These are phyloP conservation scores for Scleroderma citrinum DNA, from an alignment of 768 basidiomycete genomes.

Conservation along the genomic window DNA sequence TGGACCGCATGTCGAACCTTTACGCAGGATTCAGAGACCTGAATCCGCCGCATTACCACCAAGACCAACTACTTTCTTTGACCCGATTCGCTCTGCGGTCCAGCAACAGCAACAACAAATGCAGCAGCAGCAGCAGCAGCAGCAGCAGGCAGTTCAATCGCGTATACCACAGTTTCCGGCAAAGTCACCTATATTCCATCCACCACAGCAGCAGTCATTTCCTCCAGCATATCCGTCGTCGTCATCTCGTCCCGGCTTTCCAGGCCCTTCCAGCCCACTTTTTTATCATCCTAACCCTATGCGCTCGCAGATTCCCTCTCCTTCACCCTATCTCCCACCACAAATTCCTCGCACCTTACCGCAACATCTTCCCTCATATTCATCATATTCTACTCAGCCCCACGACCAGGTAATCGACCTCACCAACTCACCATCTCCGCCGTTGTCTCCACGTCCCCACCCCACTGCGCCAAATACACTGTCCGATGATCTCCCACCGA, in stretches of 20 bases:
- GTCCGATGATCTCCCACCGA: slow-evolving; percentile 61
- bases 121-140: slow-evolving; percentile 5
- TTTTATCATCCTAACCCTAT: slow-evolving; percentile 19
- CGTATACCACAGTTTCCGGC: slow-evolving; percentile 22
- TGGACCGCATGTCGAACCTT: slow-evolving; percentile 24
- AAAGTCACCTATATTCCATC: slow-evolving; percentile 10
- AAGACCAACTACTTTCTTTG: slow-evolving; percentile 8
- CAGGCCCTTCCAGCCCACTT: slow-evolving; percentile 37
- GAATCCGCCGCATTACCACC: slow-evolving; percentile 19
- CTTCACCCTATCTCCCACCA: slow-evolving; percentile 24
- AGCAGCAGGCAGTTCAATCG: slow-evolving; percentile 12
- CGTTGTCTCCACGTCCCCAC: slow-evolving; percentile 34
- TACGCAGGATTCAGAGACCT: slow-evolving; percentile 38
- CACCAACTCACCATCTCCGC: slow-evolving; percentile 54
- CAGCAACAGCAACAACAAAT: slow-evolving; percentile 12
- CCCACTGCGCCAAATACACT: slow-evolving; percentile 28
- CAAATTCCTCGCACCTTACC: slow-evolving; percentile 19
- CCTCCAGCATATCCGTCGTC: slow-evolving; percentile 12
- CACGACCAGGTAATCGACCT: slow-evolving; percentile 68
- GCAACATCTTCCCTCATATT: slow-evolving; percentile 13
- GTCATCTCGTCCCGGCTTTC: slow-evolving; percentile 47
- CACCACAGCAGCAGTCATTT: slow-evolving; percentile 11
- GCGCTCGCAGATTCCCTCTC: slow-evolving; percentile 20
- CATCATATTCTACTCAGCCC: slow-evolving; percentile 19
- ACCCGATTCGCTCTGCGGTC: slow-evolving; percentile 18